A percentile compares a stretch with the other conserved stretches of the same genome.
phyloP scores from a whole-genome alignment of 1,284 basidiomycete species.

The Leccinum idahoense region DNA sequence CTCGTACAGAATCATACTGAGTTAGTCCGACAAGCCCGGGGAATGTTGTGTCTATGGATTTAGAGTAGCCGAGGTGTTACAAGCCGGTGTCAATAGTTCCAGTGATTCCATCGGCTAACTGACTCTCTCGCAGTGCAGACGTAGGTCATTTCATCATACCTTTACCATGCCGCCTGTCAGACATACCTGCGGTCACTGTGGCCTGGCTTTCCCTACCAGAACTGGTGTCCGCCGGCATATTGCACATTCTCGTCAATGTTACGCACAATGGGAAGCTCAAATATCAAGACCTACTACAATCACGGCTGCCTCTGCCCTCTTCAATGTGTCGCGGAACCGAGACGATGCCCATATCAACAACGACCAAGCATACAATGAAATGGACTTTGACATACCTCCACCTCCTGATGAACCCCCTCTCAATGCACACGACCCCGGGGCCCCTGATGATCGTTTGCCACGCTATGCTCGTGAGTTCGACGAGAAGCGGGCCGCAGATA shows the following conservation, averaged over 20 bases:
- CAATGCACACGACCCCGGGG: not conserved
- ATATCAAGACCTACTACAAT: not conserved
- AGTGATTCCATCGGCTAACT: no score
- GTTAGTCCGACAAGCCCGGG: no score
- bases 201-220: not conserved
- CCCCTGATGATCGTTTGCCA: not conserved
- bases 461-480: not conserved
- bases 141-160: not conserved
- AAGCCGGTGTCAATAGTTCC: no score
- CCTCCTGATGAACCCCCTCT: not conserved
- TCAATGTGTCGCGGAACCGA: not conserved
- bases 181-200: constrained; percentile 1
- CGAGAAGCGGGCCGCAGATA: not conserved
- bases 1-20: no score
- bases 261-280: not conserved
- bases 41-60: no score
- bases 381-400: not conserved
- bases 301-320: not conserved
- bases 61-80: no score
- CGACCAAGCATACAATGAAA: not conserved
- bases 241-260: not conserved
- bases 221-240: constrained; percentile 4
- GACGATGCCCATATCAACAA: not conserved
- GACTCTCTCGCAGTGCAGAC: no score
- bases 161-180: not conserved